Base-by-base conservation (phyloP, 331 rosid species). In the Pyracantha coccinea region DNA sequence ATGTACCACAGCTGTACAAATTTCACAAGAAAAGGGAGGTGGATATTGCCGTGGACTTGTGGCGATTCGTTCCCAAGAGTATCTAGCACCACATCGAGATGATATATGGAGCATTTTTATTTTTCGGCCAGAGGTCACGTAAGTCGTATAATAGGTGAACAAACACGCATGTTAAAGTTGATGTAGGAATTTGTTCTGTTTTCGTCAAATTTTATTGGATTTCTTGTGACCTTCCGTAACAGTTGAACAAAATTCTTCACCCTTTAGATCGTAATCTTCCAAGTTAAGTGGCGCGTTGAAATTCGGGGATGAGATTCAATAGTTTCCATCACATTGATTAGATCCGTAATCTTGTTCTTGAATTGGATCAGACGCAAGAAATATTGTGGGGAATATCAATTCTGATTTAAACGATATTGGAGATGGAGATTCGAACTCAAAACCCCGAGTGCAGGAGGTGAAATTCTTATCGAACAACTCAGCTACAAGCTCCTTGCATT, bases 1-100 rank as follows among this genome's bases (percentile, higher is more conserved):
- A 85, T 67, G 76, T 95, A 23, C 99, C 96, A 0, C 85, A 86
- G 70, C 78, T 88, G 6, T 92, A 95, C 89, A 92, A 92, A 83
- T 92, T 92, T 87, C 99, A 95, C 71, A 89, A 90, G 91, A 95
- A 88, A 83, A 88, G 86, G 80, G 93, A 86, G 79, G 96, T 89
- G 5, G 97, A 95, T 62, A 84, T 92, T 12, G 96, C 92, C 0
- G 99, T 92, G 27, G 97, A 95, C 79, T 93, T 89, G 68, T 95
- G 97, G 99, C 90, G 93, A 75, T 92, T 95, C 45, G 87, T 86
- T 55, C 99, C 97, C 3, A 83, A 81, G 78, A 82, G 72, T 54
- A 72, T 45, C 33, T 78, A 79, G 77, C 65, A 33, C 74, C 41
- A 14, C 53, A 45, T 45, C 50, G 60, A 73, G 78, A 69, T 44